phyloP scores from a whole-genome alignment of 306 rosid species.

The Sindora glabra region DNA sequence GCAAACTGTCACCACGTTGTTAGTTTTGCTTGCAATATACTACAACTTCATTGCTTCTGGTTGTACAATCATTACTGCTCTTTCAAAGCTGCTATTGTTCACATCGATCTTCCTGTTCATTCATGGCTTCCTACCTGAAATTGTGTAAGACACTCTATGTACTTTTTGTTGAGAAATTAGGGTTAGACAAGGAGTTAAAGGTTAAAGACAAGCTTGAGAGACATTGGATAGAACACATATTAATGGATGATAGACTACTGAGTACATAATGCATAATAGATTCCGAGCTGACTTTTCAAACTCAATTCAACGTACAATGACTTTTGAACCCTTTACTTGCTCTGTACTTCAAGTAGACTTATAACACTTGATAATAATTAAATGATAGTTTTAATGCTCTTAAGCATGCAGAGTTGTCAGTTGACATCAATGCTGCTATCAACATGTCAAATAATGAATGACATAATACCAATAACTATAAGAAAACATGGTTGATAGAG shows the following conservation, averaged over 20 bases:
- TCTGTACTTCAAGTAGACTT: too few species aligned
- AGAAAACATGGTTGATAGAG: background rate
- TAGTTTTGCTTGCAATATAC: conserved; percentile 66
- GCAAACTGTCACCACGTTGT: conserved; percentile 49
- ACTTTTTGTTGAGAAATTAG: too few species aligned
- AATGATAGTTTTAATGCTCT: too few species aligned
- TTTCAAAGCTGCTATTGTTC: conserved; percentile 62
- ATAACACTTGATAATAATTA: too few species aligned
- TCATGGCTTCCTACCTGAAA: conserved; percentile 67
- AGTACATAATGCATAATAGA: too few species aligned
- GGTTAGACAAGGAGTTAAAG: too few species aligned
- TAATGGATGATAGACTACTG: too few species aligned
- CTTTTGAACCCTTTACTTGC: too few species aligned
- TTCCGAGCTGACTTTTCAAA: too few species aligned
- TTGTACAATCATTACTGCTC: conserved; percentile 54
- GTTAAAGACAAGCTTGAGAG: too few species aligned
- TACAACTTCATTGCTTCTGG: conserved; percentile 69
- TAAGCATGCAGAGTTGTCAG: background rate
- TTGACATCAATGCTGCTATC: background rate
- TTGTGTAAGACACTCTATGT: conserved; percentile 44
- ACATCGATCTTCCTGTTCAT: conserved; percentile 39
- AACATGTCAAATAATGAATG: conserved; percentile 7
- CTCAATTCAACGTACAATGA: too few species aligned
- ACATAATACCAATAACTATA: conserved; percentile 2
- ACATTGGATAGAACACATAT: too few species aligned